These are phyloP conservation scores for Rasamsonia emersonii DNA, from an alignment of 2,329 filamentous ascomycete genomes.

Conservation along the genomic window DNA sequence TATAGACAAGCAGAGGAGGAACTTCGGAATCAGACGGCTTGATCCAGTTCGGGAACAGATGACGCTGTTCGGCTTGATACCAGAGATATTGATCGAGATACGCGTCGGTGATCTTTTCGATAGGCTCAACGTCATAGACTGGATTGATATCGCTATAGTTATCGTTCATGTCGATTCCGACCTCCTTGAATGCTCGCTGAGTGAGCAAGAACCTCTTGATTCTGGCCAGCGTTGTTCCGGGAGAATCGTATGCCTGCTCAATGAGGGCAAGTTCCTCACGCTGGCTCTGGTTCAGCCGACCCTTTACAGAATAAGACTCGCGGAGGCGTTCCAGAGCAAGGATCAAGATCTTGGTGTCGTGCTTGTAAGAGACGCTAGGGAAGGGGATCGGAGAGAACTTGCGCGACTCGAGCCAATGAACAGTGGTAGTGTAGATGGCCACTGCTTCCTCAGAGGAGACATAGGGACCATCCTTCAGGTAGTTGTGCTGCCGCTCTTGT, in stretches of 20 bases:
- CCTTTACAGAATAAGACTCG: conserved; percentile 96
- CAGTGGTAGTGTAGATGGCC: conserved; percentile 96
- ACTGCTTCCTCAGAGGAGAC: conserved; percentile 98
- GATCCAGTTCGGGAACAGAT: conserved; percentile 97
- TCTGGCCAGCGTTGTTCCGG: conserved; percentile 85
- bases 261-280: conserved; percentile 94
- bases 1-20: conserved; percentile 87
- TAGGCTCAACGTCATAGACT: conserved; percentile 96
- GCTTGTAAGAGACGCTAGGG: conserved; percentile 97
- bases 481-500: conserved; percentile 97
- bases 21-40: conserved; percentile 98
- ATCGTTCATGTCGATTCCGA: conserved; percentile 99
- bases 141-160: conserved; percentile 99
- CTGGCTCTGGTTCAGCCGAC: conserved; percentile 91
- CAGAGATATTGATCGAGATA: conserved; percentile 98
- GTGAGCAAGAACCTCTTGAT: conserved; percentile 98
- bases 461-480: conserved; percentile 98
- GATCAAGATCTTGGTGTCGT: conserved; percentile 98
- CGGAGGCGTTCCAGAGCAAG: conserved; percentile 84
- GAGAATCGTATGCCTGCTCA: conserved; percentile 96
- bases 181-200: conserved; percentile 97
- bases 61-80: conserved; percentile 97
- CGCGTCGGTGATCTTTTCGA: conserved; percentile 98
- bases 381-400: conserved; percentile 99
- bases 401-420: conserved; percentile 96